Conservation (phyloP, 352 stramenopile species). For the Pythium graminicola region DNA sequence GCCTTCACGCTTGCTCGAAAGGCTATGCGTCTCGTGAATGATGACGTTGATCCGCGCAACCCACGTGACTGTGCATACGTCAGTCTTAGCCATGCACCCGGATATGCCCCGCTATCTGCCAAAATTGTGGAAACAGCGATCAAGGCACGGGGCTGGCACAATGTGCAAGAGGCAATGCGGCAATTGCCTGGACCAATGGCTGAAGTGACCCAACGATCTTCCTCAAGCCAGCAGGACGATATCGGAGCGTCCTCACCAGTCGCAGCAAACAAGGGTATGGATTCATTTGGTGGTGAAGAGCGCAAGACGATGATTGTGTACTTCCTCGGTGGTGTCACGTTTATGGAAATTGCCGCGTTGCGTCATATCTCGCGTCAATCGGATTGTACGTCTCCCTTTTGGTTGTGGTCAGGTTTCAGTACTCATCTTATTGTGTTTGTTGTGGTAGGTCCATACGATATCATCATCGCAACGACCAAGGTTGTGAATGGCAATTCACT, state of each 20-base stretch:
- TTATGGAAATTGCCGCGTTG: conserved; percentile 95
- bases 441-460: conserved; percentile 73
- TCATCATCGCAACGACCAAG: conserved; percentile 93
- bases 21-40: conserved; percentile 92
- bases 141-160: conserved; percentile 68
- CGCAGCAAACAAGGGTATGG: conserved; percentile 37
- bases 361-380: conserved; percentile 90
- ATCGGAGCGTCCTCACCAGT: conserved; percentile 21
- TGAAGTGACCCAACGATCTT: conserved; percentile 60
- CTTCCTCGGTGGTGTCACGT: conserved; percentile 95
- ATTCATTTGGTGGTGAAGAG: conserved; percentile 67
- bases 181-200: conserved; percentile 72
- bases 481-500: conserved; percentile 84
- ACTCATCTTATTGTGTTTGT: conserved; percentile 4
- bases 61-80: conserved; percentile 94
- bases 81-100: conserved; percentile 63
- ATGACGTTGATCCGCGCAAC: conserved; percentile 90
- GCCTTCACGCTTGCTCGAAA: conserved; percentile 86
- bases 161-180: conserved; percentile 75
- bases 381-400: conserved; percentile 67
- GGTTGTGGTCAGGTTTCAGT: not conserved
- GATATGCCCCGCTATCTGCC: conserved; percentile 92
- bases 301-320: conserved; percentile 94
- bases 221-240: conserved; percentile 37
- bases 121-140: conserved; percentile 89